phyloP scores from a whole-genome alignment of 2,329 filamentous ascomycete species.

The Aschersonia sp. region DNA sequence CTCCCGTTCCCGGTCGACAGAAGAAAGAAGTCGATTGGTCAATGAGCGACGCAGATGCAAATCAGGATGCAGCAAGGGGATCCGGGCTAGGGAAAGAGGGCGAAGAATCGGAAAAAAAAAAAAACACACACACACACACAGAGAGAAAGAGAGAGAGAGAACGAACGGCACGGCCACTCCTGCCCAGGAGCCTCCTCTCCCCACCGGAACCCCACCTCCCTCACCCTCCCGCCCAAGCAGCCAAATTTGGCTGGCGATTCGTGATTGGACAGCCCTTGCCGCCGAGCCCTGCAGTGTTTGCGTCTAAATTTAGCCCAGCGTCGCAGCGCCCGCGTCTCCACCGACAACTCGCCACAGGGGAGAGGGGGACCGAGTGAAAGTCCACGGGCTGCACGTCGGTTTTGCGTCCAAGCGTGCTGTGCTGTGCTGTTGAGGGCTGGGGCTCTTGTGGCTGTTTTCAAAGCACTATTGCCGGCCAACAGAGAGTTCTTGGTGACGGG shows the following conservation, averaged over 20 bases:
- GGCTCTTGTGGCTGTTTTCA: slow-evolving; percentile 5
- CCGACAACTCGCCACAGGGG: not conserved
- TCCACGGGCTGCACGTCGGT: not conserved
- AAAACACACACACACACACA: too few relatives aligned
- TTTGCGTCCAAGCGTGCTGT: not conserved
- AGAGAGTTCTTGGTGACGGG: not conserved
- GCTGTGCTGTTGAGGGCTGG: slow-evolving; percentile 1
- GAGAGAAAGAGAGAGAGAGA: not conserved
- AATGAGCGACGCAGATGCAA: not conserved
- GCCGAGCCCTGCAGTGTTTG: slow-evolving; percentile 12
- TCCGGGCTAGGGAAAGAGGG: not conserved
- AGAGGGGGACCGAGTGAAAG: not conserved
- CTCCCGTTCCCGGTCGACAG: not conserved
- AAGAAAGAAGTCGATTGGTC: not conserved
- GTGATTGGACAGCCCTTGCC: slow-evolving; percentile 17
- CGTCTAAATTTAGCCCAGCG: slow-evolving; percentile 17
- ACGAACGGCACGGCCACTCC: not conserved
- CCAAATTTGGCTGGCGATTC: slow-evolving; percentile 11
- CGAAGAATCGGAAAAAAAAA: not conserved
- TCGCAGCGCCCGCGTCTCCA: not conserved
- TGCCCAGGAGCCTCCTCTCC: not conserved
- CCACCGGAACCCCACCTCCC: not conserved
- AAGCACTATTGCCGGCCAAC: slow-evolving; percentile 1
- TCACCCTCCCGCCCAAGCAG: not conserved
- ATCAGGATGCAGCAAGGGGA: not conserved